These are phyloP conservation scores for Aethionema arabicum DNA, from an alignment of 345 rosid genomes.

Conservation along the genomic window DNA sequence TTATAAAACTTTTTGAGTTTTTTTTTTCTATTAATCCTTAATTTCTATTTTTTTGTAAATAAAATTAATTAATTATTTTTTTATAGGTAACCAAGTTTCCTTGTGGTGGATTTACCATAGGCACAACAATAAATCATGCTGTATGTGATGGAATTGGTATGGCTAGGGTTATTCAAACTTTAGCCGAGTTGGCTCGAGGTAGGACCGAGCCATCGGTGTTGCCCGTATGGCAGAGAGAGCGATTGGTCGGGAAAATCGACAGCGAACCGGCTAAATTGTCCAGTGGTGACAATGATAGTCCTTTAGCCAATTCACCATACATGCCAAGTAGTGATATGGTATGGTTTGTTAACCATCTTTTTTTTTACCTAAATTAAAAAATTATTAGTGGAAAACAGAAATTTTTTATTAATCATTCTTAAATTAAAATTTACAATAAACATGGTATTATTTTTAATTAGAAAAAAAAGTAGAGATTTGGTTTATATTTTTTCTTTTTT, in stretches of 20 bases:
- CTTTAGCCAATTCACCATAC: slow-evolving; percentile 24
- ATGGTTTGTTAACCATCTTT: too few species aligned
- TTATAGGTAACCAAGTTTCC: slow-evolving; percentile 44
- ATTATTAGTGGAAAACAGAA: too few species aligned
- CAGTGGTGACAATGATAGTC: not conserved
- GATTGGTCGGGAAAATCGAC: slow-evolving; percentile 10
- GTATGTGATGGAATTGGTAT: slow-evolving; percentile 47
- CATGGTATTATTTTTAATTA: too few species aligned
- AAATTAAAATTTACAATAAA: too few species aligned
- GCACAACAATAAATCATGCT: slow-evolving; percentile 43
- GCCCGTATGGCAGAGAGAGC: slow-evolving; percentile 47
- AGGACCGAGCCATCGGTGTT: slow-evolving; percentile 39
- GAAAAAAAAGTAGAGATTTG: too few species aligned
- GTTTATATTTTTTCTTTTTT: too few species aligned
- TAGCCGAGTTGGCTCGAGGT: slow-evolving; percentile 38
- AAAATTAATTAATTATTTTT: not conserved
- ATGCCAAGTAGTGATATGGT: not conserved
- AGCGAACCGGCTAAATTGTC: not conserved
- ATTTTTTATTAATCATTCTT: too few species aligned
- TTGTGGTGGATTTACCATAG: slow-evolving; percentile 49
- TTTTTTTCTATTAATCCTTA: too few species aligned
- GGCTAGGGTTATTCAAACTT: slow-evolving; percentile 35
- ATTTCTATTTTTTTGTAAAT: too few species aligned
- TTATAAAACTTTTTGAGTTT: too few species aligned
- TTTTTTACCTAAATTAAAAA: too few species aligned